Percentiles rank a stretch among this genome's conserved stretches.
Evolutionary conservation across 306 rosid genomes (phyloP).

Genomic region (Trifolium fragiferum): DNA sequence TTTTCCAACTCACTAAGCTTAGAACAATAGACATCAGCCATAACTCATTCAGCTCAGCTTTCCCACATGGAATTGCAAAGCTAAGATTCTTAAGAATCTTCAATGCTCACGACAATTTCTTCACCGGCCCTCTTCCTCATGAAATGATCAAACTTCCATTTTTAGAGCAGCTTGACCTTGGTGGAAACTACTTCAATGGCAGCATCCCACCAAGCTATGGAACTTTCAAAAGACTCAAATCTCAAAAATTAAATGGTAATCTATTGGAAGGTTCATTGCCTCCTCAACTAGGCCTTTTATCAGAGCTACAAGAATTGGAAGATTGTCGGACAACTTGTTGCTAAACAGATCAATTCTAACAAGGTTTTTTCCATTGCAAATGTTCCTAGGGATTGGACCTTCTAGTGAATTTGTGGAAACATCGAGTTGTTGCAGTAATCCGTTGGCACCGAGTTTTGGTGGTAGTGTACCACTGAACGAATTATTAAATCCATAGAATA

Average conservation of each 20-base stretch:
- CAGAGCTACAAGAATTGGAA: constrained; percentile 73
- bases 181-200: constrained; percentile 87
- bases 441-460: constrained; percentile 64
- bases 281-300: constrained; percentile 56
- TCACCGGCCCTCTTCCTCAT: constrained; percentile 67
- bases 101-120: constrained; percentile 83
- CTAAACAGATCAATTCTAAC: constrained; percentile 65
- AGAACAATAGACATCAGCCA: constrained; percentile 72
- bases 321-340: constrained; percentile 47
- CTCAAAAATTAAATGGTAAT: constrained; percentile 73
- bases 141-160: constrained; percentile 62
- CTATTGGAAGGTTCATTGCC: constrained; percentile 68
- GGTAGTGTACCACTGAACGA: constrained; percentile 77
- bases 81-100: constrained; percentile 71
- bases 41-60: constrained; percentile 71
- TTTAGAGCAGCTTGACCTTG: constrained; percentile 81
- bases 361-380: constrained; percentile 71
- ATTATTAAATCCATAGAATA: constrained; percentile 67
- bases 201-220: constrained; percentile 69
- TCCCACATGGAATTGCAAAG: constrained; percentile 88
- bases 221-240: constrained; percentile 56
- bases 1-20: constrained; percentile 65
- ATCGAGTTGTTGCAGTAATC: constrained; percentile 58
- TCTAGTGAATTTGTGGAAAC: constrained; percentile 76
- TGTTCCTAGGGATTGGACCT: constrained; percentile 71